Evolutionary conservation across 345 rosid species (phyloP), one percentile per base, ranked within the genome.

Genomic region (Salix brachista): DNA sequence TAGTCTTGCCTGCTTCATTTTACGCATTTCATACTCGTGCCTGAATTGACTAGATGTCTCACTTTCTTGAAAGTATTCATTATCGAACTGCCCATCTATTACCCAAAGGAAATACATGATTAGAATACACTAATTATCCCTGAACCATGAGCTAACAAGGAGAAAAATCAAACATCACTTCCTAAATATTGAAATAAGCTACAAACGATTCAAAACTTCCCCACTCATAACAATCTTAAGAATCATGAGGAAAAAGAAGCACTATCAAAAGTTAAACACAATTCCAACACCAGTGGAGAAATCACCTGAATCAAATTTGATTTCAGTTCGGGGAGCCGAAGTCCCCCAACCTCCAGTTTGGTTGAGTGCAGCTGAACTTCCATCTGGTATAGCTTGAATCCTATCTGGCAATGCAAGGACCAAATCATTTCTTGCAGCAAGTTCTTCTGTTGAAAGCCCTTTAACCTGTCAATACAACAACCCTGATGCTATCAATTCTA

Each of bases 21-120:
- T 92, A 65, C 97, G 92, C 97, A 94, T 96, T 86, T 96, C 99
- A 87, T 85, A 91, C 85, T 94, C 99, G 83, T 94, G 97, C 87
- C 85, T 87, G 83, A 92, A 94, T 71, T 90, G 89, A 80, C 88
- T 92, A 5, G 98, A 94, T 78, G 85, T 85, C 73, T 92, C 89
- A 71, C 88, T 80, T 82, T 89, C 89, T 89, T 94, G 95, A 76
- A 94, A 94, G 84, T 94, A 96, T 74, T 94, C 97, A 84, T 84
- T 81, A 81, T 94, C 94, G 83, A 94, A 92, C 66, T 78, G 84
- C 65, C 97, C 97, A 85, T 85, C 98, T 94, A 75, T 25, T 28
- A 39, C 68, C 8, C 30, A 75, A 41, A 28, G 42, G 69, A 71
- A 21, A 44, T 37, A 78, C 8, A 42, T 30, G 42, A 64, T 42